Percentiles rank a stretch among this genome's conserved stretches.
These are phyloP conservation scores for Aureobasidium sp. DNA, from an alignment of 2,329 filamentous ascomycete species.

Conservation along the genomic window DNA sequence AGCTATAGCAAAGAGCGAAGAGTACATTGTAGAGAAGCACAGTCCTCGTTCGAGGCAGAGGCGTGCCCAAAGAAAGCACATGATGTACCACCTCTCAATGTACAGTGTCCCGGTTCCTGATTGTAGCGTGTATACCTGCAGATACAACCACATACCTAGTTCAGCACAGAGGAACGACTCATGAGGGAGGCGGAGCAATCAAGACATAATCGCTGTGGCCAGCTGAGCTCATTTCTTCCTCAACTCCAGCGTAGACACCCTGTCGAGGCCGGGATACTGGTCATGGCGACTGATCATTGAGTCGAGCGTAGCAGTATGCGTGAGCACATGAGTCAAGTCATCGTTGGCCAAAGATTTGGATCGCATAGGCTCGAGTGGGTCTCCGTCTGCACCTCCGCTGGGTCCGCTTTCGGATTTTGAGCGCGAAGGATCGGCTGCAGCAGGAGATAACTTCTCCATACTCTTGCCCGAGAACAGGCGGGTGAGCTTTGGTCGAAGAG, in stretches of 20 bases:
- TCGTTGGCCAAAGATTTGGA: conserved; percentile 22
- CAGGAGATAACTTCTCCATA: not conserved
- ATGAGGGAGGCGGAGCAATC: not conserved
- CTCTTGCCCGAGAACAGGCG: conserved; percentile 14
- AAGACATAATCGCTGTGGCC: not conserved
- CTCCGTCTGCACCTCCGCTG: not conserved
- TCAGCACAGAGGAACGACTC: not conserved
- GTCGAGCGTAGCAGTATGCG: conserved; percentile 28
- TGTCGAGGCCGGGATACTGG: conserved; percentile 29
- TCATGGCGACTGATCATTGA: conserved; percentile 37
- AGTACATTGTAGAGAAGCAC: too few relatives aligned
- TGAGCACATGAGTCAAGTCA: conserved; percentile 23
- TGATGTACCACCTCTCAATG: too few relatives aligned
- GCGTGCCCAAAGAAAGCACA: too few relatives aligned
- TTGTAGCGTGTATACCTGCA: too few relatives aligned
- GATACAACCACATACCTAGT: too few relatives aligned
- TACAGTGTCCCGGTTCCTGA: too few relatives aligned
- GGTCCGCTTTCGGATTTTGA: conserved; percentile 18
- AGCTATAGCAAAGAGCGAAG: too few relatives aligned
- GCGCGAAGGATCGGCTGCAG: conserved; percentile 13
- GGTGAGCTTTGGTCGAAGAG: conserved; percentile 4
- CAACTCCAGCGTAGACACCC: not conserved
- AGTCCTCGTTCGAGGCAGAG: too few relatives aligned
- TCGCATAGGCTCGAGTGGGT: conserved; percentile 5
- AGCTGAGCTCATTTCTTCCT: not conserved